Conservation (phyloP, 2,329 filamentous ascomycete species). For the Pseudogymnoascus sp. region DNA sequence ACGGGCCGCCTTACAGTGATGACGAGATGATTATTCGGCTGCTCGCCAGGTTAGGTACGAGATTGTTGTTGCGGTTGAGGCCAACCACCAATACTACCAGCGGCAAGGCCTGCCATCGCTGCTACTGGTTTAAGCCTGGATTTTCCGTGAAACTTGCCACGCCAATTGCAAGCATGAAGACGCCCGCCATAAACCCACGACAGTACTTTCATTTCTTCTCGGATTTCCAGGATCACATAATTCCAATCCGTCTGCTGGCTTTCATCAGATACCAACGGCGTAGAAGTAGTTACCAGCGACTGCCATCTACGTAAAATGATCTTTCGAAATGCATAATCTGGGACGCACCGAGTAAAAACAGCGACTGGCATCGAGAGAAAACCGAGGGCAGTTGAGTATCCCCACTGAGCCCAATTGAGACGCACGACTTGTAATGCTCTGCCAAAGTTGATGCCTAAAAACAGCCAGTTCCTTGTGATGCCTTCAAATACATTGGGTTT, state of each 20-base stretch:
- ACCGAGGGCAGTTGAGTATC: constrained; percentile 73
- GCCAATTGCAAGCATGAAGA: background rate
- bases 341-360: constrained; percentile 70
- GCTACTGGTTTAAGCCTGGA: constrained; percentile 29
- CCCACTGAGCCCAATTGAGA: constrained; percentile 74
- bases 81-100: constrained; percentile 68
- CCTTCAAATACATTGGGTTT: constrained; percentile 93
- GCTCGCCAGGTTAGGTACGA: too few relatives aligned
- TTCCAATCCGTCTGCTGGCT: background rate
- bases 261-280: background rate
- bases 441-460: constrained; percentile 72
- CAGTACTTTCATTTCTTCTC: background rate
- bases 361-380: constrained; percentile 79
- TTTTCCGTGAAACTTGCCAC: background rate
- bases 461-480: constrained; percentile 76
- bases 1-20: too few relatives aligned
- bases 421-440: constrained; percentile 57
- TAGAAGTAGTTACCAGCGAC: background rate
- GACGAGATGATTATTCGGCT: too few relatives aligned
- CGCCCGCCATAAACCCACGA: background rate
- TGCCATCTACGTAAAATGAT: constrained; percentile 19
- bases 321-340: constrained; percentile 45
- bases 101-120: constrained; percentile 76
- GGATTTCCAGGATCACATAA: background rate
- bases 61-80: constrained; percentile 35